Percentiles rank a stretch among this genome's conserved stretches.
phyloP scores from a whole-genome alignment of 1,139 yeast genomes.

The Wickerhamomyces sp. region DNA sequence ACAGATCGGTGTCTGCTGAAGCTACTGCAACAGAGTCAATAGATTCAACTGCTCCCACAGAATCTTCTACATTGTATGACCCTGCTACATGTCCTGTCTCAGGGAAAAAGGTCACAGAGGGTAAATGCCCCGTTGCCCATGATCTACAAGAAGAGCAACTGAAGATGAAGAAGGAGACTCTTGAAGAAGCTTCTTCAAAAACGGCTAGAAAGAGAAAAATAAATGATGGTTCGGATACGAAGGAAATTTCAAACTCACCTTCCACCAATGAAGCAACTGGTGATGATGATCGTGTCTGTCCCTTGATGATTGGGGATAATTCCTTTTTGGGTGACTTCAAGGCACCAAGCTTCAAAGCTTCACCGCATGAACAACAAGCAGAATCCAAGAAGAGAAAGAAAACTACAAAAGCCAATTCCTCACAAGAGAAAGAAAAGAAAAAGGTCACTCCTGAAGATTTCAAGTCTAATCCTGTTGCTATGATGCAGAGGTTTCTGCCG shows the following conservation, averaged over 20 bases:
- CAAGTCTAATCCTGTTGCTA: slow-evolving; percentile 24
- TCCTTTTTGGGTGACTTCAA: slow-evolving; percentile 9
- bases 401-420: slow-evolving; percentile 13
- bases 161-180: not conserved
- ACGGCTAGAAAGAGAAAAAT: not conserved
- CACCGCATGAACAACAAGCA: not conserved
- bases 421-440: slow-evolving; percentile 5
- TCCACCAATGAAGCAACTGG: slow-evolving; percentile 18
- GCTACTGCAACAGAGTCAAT: not conserved
- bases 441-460: slow-evolving; percentile 15
- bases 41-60: not conserved
- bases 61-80: not conserved
- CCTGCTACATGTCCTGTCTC: slow-evolving; percentile 18
- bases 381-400: slow-evolving; percentile 7
- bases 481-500: slow-evolving; percentile 37
- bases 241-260: slow-evolving; percentile 4
- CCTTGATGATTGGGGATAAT: slow-evolving; percentile 36
- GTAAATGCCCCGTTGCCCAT: slow-evolving; percentile 24
- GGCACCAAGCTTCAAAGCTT: slow-evolving; percentile 1
- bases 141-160: slow-evolving; percentile 6
- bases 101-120: slow-evolving; percentile 12
- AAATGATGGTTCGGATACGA: slow-evolving; percentile 2
- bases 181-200: not conserved
- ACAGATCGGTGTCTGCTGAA: not conserved
- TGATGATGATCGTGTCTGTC: slow-evolving; percentile 29